Base-by-base conservation (phyloP, 2,329 filamentous ascomycete species). In the Juglanconis oblonga region DNA sequence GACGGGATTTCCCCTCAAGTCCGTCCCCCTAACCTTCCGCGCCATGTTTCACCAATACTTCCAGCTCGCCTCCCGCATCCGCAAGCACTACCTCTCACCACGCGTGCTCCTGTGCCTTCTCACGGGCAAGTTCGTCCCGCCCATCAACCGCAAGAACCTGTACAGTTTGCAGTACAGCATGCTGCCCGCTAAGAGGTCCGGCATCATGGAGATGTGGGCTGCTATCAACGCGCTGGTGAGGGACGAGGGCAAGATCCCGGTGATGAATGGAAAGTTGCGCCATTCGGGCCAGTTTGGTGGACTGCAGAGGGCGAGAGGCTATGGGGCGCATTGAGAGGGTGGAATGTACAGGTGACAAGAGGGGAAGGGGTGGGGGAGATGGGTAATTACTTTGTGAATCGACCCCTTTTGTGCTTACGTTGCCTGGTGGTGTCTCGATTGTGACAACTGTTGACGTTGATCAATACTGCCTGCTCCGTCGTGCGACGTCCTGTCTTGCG, bases 121-220 rank as follows among this genome's bases (percentile, higher is more conserved):
- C 31, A 96, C 92, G 0, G 95, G 95, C 61, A 90, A 90, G 63
- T 97, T 97, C 66, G 92, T 98, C 1, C 95, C 94, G 11, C 94
- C 96, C 0, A 96, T 99, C 52, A 93, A 97, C 71, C 86, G 96
- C 55, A 94, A 93, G 71, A 96, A 95, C 70, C 81, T 99, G 54
- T 99, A 99, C 76, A 96, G 92, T 67, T 80, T 99, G 68, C 95
- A 99, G 76, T 99, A 99, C 75, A 96, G 92, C 77, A 98, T 98
- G 92, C 81, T 99, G 45, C 96, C 96, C 0, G 89, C 91, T 7
- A 84, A 85, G 57, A 81, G 96, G 49, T 89, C 91, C 0, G 87
- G 88, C 2, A 89, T 98, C 59, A 80, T 84, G 67, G 92, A 97
- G 71, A 88, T 98, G 72, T 99, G 96, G 95, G 80, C 83, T 48